phyloP scores from a whole-genome alignment of 768 basidiomycete species.

The Tremella fuciformis region DNA sequence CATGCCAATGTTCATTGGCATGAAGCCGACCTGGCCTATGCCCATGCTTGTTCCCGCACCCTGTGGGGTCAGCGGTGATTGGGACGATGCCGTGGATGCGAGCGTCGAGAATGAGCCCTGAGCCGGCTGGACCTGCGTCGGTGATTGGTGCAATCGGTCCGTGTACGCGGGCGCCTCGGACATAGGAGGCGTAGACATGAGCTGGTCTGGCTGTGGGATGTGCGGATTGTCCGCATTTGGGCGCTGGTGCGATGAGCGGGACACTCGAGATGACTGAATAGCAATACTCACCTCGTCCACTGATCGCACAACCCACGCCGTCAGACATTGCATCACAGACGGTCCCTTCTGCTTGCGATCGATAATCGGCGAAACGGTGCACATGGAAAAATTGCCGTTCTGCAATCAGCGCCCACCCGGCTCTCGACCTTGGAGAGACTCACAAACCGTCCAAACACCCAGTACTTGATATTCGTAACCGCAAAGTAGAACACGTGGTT shows the following conservation, averaged over 20 bases:
- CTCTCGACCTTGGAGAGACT: constrained; percentile 12
- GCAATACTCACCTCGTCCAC: constrained; percentile 12
- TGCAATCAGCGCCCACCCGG: constrained; percentile 13
- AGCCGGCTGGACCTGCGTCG: not conserved
- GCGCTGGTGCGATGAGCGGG: not conserved
- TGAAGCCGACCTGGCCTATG: too few relatives aligned
- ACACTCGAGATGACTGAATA: not conserved
- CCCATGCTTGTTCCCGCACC: not conserved
- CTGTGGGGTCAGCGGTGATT: not conserved
- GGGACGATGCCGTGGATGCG: constrained; percentile 1
- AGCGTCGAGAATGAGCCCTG: constrained; percentile 2
- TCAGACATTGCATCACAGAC: constrained; percentile 45
- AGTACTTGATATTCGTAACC: constrained; percentile 48
- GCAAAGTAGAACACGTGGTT: constrained; percentile 50
- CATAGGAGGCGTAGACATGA: too few relatives aligned
- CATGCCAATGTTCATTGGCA: not conserved
- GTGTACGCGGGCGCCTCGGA: not conserved
- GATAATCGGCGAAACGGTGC: constrained; percentile 42
- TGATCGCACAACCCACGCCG: constrained; percentile 43
- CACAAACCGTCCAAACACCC: constrained; percentile 51
- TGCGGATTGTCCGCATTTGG: not conserved
- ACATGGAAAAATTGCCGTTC: constrained; percentile 43
- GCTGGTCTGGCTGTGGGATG: not conserved
- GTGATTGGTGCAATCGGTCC: not conserved
- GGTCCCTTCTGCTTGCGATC: constrained; percentile 39